Conservation (phyloP, 257 asterid genomes). For the Apocynum venetum region DNA sequence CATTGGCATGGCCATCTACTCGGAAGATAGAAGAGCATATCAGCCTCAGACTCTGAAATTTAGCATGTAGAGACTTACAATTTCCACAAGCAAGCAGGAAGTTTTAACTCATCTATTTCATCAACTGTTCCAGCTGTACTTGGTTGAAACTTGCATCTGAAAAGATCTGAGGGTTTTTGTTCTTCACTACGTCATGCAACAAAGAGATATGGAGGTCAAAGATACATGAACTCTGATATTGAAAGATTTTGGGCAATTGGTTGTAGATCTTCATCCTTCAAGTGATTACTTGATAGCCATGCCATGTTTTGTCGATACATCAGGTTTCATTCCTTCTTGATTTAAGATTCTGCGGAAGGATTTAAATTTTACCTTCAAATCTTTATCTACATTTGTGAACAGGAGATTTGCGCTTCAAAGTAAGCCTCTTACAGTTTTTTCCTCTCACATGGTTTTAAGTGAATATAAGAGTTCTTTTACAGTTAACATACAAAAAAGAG, state of each 20-base stretch:
- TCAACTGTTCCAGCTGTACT: background rate
- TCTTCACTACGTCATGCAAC: background rate
- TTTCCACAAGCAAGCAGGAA: background rate
- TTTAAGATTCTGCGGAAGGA: too few species aligned
- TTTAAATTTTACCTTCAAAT: too few species aligned
- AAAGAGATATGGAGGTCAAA: background rate
- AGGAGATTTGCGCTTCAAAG: too few species aligned
- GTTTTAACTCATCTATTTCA: background rate
- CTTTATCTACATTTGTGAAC: too few species aligned
- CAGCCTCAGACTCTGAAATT: background rate
- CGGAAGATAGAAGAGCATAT: background rate
- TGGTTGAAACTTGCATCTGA: background rate
- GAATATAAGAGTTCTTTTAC: too few species aligned
- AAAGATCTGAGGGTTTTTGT: background rate
- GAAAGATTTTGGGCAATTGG: background rate
- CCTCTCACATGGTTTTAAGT: too few species aligned
- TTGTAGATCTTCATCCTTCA: background rate
- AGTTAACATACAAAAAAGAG: too few species aligned
- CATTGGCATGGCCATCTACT: background rate
- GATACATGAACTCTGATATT: background rate
- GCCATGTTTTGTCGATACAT: too few species aligned
- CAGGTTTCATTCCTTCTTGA: too few species aligned
- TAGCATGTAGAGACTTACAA: background rate
- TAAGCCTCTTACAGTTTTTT: too few species aligned
- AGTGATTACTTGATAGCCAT: too few species aligned